Conservation (phyloP, 1,284 basidiomycete genomes). For the Meira miltonrushii region DNA sequence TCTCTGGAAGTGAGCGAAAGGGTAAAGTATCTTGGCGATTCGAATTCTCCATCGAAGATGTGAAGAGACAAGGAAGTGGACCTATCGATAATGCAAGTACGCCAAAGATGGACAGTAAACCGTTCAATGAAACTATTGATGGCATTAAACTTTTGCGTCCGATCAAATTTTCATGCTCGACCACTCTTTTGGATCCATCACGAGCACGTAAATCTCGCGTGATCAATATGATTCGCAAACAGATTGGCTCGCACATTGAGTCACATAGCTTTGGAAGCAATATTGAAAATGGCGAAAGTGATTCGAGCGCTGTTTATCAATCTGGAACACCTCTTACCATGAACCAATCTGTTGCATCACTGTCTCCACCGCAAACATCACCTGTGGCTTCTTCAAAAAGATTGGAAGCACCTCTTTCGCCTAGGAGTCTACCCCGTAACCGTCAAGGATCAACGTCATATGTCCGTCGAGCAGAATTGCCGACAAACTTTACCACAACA, state of each 20-base stretch:
- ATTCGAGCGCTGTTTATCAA: neutral
- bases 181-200: slow-evolving; percentile 32
- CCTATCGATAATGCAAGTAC: neutral
- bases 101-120: neutral
- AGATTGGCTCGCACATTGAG: slow-evolving; percentile 27
- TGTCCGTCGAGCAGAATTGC: too few species aligned
- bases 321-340: too few species aligned
- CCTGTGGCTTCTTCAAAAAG: too few species aligned
- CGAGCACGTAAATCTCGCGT: slow-evolving; percentile 34
- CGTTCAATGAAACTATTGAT: neutral
- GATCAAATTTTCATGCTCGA: slow-evolving; percentile 34
- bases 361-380: too few species aligned
- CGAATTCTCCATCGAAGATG: slow-evolving; percentile 22
- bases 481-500: too few species aligned
- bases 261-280: slow-evolving; percentile 18
- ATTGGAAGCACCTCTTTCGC: too few species aligned
- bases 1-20: slow-evolving; percentile 35
- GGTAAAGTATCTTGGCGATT: slow-evolving; percentile 39
- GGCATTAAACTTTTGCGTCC: slow-evolving; percentile 21
- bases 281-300: neutral
- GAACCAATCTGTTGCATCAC: too few species aligned
- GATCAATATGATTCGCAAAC: slow-evolving; percentile 37
- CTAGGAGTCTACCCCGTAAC: too few species aligned
- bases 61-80: slow-evolving; percentile 11
- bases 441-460: too few species aligned